Evolutionary conservation across 129 eudicot species (phyloP).

Genomic region (Deinandra increscens): DNA sequence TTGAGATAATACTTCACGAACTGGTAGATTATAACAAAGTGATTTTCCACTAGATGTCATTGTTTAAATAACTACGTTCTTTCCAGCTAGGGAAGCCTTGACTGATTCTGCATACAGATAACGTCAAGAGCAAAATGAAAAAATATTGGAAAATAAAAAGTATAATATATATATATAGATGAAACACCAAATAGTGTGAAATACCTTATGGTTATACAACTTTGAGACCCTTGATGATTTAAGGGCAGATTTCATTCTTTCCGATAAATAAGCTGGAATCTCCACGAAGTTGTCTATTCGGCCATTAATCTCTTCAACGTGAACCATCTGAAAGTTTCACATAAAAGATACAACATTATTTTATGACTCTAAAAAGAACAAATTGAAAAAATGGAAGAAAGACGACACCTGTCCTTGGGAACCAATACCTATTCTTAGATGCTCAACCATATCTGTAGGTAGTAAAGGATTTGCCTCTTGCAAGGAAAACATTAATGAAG

Average conservation of each 20-base stretch:
- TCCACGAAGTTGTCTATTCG: slow-evolving; percentile 62
- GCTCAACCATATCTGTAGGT: slow-evolving; percentile 74
- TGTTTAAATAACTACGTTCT: slow-evolving; percentile 82
- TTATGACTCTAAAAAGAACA: not conserved
- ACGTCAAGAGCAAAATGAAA: slow-evolving; percentile 4
- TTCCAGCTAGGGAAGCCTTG: slow-evolving; percentile 73
- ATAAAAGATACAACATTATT: slow-evolving; percentile 11
- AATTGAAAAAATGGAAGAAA: slow-evolving; percentile 2
- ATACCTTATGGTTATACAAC: slow-evolving; percentile 89
- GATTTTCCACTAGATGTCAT: slow-evolving; percentile 99
- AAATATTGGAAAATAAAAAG: not conserved
- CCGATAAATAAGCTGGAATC: slow-evolving; percentile 68
- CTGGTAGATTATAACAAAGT: slow-evolving; percentile 93
- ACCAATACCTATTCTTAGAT: slow-evolving; percentile 65
- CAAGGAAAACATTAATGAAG: slow-evolving; percentile 6
- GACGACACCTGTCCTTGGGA: slow-evolving; percentile 72
- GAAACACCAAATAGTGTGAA: not conserved
- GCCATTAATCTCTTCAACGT: slow-evolving; percentile 68
- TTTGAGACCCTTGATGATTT: slow-evolving; percentile 55
- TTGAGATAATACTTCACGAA: slow-evolving; percentile 69
- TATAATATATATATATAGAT: not conserved
- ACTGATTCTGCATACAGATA: slow-evolving; percentile 67
- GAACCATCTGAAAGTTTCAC: slow-evolving; percentile 66
- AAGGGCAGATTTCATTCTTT: slow-evolving; percentile 50
- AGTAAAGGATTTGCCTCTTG: slow-evolving; percentile 66